Conservation (phyloP, 768 basidiomycete species). For the Pleurotus djamor region DNA sequence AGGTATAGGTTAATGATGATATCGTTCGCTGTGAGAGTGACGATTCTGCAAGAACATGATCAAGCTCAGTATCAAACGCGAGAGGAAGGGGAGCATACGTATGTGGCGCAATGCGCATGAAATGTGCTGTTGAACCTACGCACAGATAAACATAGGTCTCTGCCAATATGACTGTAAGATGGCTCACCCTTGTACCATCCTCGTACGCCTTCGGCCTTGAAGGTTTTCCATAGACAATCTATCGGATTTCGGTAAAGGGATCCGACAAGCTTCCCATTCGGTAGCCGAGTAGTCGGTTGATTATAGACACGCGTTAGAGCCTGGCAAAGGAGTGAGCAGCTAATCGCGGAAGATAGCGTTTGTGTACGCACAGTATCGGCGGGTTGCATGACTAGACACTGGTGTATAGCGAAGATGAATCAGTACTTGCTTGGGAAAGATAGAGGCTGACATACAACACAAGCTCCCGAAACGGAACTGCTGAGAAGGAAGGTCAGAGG, state of each 20-base stretch:
- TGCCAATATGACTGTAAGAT: neutral
- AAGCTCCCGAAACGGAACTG: conserved; percentile 86
- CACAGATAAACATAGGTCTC: neutral
- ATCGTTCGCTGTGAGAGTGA: conserved; percentile 89
- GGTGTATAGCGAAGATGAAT: conserved; percentile 9
- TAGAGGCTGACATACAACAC: conserved; percentile 64
- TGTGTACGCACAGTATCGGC: conserved; percentile 66
- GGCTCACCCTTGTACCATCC: conserved; percentile 95
- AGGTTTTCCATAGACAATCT: conserved; percentile 96
- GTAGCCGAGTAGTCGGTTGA: conserved; percentile 75
- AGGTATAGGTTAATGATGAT: conserved; percentile 71
- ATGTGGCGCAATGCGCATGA: conserved; percentile 89
- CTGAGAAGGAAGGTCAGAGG: conserved; percentile 87
- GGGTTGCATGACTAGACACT: conserved; percentile 94
- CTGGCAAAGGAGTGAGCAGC: conserved; percentile 28
- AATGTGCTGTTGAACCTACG: conserved; percentile 89
- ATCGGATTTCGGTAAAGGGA: conserved; percentile 88
- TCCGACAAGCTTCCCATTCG: conserved; percentile 72
- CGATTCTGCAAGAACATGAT: conserved; percentile 50
- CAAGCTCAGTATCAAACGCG: neutral
- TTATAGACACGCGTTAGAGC: conserved; percentile 96
- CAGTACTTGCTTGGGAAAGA: neutral
- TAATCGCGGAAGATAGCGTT: neutral
- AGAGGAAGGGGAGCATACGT: conserved; percentile 50
- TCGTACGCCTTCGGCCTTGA: conserved; percentile 81